Evolutionary conservation across 2,329 filamentous ascomycete species (phyloP), one percentile per base, ranked within the genome.

Genomic region (Fusarium robinianum): DNA sequence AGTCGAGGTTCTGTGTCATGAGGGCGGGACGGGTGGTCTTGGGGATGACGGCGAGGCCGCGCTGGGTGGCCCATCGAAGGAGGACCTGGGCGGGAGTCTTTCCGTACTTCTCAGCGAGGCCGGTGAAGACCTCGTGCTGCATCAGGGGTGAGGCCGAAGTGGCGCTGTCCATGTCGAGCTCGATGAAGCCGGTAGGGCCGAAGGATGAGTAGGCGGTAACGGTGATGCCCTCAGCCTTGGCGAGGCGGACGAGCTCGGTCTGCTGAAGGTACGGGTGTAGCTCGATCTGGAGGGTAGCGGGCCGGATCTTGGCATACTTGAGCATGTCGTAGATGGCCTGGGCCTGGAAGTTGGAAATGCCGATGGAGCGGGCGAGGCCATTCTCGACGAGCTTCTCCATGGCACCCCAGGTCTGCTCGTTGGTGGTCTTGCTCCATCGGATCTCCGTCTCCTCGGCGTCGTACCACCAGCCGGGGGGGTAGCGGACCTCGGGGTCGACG

Each of bases 201-300:
- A 94, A 92, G 34, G 85, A 88, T 15, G 85, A 90, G 77, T 94
- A 95, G 36, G 87, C 89, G 4, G 88, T 94, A 44, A 95, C 78
- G 57, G 77, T 76, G 60, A 95, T 85, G 49, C 82, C 81, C 72
- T 90, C 78, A 40, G 74, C 71, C 73, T 86, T 77, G 60, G 84
- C 85, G 37, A 89, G 81, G 61, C 81, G 73, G 61, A 94, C 67
- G 38, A 95, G 80, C 40, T 83, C 78, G 47, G 75, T 70, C 77
- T 95, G 89, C 49, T 87, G 85, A 46, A 92, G 81, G 78, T 91
- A 94, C 17, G 89, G 89, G 78, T 95, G 90, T 74, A 92, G 88
- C 77, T 95, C 89, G 69, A 95, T 85, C 77, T 95, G 90, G 49
- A 94, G 83, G 26, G 86, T 84, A 25, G 88, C 85, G 7, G 88